phyloP scores from a whole-genome alignment of 805 yeast genomes.

The Teunomyces aglyptinius region DNA sequence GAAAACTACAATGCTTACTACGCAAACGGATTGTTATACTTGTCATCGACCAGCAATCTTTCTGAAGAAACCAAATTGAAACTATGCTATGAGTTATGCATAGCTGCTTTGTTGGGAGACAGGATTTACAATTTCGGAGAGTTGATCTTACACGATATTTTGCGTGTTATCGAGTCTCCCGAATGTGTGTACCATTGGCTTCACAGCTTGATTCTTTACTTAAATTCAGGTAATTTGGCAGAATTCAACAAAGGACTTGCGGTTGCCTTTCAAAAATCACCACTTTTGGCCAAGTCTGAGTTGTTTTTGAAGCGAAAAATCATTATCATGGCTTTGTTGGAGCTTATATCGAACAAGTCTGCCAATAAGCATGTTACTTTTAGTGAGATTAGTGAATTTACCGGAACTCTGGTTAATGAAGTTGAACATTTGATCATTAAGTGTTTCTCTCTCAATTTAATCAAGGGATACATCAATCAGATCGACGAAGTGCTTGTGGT shows the following conservation, averaged over 20 bases:
- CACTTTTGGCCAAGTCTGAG: constrained; percentile 57
- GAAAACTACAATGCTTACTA: constrained; percentile 81
- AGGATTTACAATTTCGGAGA: constrained; percentile 95
- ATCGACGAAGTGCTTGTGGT: constrained; percentile 74
- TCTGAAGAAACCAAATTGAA: constrained; percentile 31
- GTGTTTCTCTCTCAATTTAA: constrained; percentile 78
- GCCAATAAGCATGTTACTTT: constrained; percentile 74
- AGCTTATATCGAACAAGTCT: constrained; percentile 75
- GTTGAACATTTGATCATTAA: constrained; percentile 92
- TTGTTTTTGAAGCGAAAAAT: constrained; percentile 83
- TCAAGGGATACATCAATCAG: constrained; percentile 91
- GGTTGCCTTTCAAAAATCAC: constrained; percentile 39
- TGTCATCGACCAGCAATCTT: constrained; percentile 61
- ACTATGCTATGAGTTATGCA: constrained; percentile 64
- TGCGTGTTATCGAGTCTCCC: constrained; percentile 45
- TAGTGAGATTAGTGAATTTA: constrained; percentile 62
- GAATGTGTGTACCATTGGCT: constrained; percentile 64
- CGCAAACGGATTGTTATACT: constrained; percentile 73
- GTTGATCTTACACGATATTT: constrained; percentile 82
- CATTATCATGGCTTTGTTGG: constrained; percentile 87
- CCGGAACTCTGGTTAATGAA: constrained; percentile 66
- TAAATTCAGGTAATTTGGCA: constrained; percentile 76
- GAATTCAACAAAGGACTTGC: constrained; percentile 54
- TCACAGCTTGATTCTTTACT: constrained; percentile 60
- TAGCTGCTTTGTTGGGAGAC: constrained; percentile 88